A percentile compares a stretch with the other conserved stretches of the same genome.
Evolutionary conservation across 495 filamentous ascomycete species (phyloP).

Genomic region (Coniosporium apollinis): DNA sequence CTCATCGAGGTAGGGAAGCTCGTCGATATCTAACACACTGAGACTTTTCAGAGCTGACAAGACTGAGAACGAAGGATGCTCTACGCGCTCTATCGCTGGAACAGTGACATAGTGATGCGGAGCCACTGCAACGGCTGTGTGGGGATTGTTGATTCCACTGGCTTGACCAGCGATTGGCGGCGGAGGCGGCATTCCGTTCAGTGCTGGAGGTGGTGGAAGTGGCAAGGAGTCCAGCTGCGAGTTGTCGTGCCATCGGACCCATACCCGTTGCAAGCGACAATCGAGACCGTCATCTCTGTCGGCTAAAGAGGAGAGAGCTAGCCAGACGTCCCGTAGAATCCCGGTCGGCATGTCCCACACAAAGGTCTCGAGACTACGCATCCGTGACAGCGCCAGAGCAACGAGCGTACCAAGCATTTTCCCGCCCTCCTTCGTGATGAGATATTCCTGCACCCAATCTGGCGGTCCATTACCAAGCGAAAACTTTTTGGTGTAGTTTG

Average conservation of each 20-base stretch:
- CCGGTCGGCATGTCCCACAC: constrained; percentile 96
- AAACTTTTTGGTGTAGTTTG: constrained; percentile 75
- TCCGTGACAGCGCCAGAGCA: constrained; percentile 67
- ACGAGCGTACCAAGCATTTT: constrained; percentile 89
- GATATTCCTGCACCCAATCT: constrained; percentile 74
- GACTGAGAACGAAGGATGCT: constrained; percentile 75
- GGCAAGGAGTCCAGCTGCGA: constrained; percentile 24
- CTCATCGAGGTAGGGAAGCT: constrained; percentile 75
- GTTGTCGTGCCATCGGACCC: constrained; percentile 87
- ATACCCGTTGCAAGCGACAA: constrained; percentile 59
- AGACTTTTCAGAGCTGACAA: constrained; percentile 67
- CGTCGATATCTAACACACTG: constrained; percentile 78
- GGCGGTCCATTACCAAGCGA: constrained; percentile 75
- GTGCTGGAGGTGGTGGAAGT: constrained; percentile 15
- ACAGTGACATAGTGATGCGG: constrained; percentile 9
- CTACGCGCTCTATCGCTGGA: constrained; percentile 36
- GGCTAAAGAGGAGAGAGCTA: constrained; percentile 60
- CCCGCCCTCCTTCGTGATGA: constrained; percentile 73
- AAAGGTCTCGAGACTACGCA: constrained; percentile 82
- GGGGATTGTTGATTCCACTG: constrained; percentile 2
- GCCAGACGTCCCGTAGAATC: constrained; percentile 72
- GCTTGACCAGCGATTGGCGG: constrained; percentile 12
- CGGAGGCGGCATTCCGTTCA: constrained; percentile 18
- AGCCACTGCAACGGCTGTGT: constrained; percentile 4
- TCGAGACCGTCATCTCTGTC: constrained; percentile 40